Base-by-base conservation (phyloP, 768 basidiomycete species). In the Boletus coccyginus region DNA sequence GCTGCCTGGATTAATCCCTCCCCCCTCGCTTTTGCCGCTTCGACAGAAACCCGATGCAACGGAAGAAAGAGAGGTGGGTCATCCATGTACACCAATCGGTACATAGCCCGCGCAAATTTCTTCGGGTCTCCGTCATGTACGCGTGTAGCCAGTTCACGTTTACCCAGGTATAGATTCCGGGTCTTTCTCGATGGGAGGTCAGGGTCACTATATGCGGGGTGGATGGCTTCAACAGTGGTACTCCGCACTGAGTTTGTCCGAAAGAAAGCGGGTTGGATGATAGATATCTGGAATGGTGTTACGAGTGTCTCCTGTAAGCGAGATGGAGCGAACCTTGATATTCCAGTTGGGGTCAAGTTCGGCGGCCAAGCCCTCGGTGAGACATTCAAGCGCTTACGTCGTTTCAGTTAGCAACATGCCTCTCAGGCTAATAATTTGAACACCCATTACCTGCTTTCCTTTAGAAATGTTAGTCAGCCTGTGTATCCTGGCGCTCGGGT, bases 261-360 rank as follows among this genome's bases (percentile, higher is more conserved):
- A 46, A 68, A 66, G 45, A 56, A 54, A 36, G 63, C 63, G 17
- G 67, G 67, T 48, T 68, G 64, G 19, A 68, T n/a, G 9, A 68
- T 31, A 36, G 63, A 66, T 50, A 68, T 63, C 67, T 68, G 24
- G 45, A 32, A 40, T 12, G 16, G 11, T 21, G 40, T 59, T 29
- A 44, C 12, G 27, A 38, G 27, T 19, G 13, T 41, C 31, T 31
- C 42, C 16, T 27, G 13, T 21, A 14, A 40, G 17, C 14, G 16
- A n/a, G 31, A 16, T 8, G 29, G 16, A 42, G 41, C 69, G n/a
- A 49, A 77, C 79, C 64, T 74, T 78, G 62, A 80, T 78, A 49
- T 79, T 77, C 79, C 79, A 81, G 21, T 32, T 65, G 12, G 79
- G 78, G 44, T 79, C 77, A 3, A 79, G 53, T 55, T 81, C 79